Conservation (phyloP, 2,329 filamentous ascomycete species). For the Ceratocystis destructans region DNA sequence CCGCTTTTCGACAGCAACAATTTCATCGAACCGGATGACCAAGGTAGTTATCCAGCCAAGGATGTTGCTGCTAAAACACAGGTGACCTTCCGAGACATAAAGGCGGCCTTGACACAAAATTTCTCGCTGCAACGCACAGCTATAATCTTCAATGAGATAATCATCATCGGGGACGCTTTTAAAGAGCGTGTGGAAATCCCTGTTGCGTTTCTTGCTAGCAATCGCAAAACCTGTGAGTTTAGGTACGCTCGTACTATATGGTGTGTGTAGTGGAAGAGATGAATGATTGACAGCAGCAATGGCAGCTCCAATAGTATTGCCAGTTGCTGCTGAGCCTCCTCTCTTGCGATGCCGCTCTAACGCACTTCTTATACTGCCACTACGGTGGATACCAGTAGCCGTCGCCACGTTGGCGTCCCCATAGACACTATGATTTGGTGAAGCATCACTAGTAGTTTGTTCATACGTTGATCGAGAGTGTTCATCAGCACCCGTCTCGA, state of each 20-base stretch:
- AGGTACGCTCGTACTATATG: conserved; percentile 49
- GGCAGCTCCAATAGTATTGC: conserved; percentile 55
- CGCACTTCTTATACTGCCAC: conserved; percentile 53
- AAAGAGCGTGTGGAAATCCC: conserved; percentile 87
- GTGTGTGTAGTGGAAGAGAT: conserved; percentile 36
- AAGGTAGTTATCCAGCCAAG: conserved; percentile 95
- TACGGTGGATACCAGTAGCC: conserved; percentile 40
- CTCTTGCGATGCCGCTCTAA: conserved; percentile 55
- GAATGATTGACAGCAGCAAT: conserved; percentile 51
- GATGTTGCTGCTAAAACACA: conserved; percentile 98
- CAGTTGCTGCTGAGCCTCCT: conserved; percentile 63
- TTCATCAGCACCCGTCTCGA: conserved; percentile 27
- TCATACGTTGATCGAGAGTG: conserved; percentile 23
- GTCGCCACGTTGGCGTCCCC: conserved; percentile 7
- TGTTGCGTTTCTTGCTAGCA: conserved; percentile 88
- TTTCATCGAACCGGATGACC: conserved; percentile 96
- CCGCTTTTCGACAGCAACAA: conserved; percentile 92
- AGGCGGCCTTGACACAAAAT: conserved; percentile 87
- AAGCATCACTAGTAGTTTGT: conserved; percentile 1
- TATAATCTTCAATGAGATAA: conserved; percentile 96
- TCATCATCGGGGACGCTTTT: conserved; percentile 96
- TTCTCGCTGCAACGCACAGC: conserved; percentile 87
- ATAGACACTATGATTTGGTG: conserved; percentile 17
- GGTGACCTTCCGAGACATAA: conserved; percentile 91
- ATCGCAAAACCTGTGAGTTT: conserved; percentile 91